phyloP scores from a whole-genome alignment of 2,329 filamentous ascomycete species.

The Exophiala dermatitidis region DNA sequence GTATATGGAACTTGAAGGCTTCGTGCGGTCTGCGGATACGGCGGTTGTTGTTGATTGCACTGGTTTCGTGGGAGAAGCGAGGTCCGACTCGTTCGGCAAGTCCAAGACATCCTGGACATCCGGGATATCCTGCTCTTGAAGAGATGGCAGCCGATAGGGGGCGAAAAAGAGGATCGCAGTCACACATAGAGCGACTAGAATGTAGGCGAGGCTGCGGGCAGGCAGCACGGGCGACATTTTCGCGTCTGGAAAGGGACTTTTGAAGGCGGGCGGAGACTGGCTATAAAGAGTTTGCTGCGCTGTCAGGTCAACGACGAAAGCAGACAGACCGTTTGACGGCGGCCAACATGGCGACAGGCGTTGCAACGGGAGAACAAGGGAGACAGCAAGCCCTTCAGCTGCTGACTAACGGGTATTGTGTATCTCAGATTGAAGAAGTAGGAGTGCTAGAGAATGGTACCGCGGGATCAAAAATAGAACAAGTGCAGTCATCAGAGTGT shows the following conservation, averaged over 20 bases:
- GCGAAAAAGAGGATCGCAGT: conserved; percentile 7
- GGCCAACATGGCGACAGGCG: not conserved
- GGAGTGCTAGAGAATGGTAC: too few species aligned
- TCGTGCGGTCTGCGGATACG: conserved; percentile 1
- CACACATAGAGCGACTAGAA: conserved; percentile 6
- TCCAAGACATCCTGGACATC: not conserved
- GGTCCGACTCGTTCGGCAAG: too few species aligned
- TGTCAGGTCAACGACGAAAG: not conserved
- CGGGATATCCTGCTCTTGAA: conserved; percentile 1
- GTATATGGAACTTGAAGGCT: not conserved
- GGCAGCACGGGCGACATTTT: not conserved
- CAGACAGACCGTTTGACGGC: not conserved
- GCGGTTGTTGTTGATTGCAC: not conserved
- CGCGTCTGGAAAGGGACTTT: not conserved
- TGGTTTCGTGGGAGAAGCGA: too few species aligned
- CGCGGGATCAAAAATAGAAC: too few species aligned
- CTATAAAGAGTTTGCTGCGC: not conserved
- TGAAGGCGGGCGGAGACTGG: not conserved
- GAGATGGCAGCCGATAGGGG: conserved; percentile 3
- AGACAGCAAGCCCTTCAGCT: not conserved
- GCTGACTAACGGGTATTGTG: too few species aligned
- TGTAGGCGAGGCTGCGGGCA: conserved; percentile 2
- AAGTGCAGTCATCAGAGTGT: too few species aligned
- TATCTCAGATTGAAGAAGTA: too few species aligned
- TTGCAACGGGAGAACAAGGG: not conserved